A percentile compares a stretch with the other conserved stretches of the same genome.
Conservation (phyloP, 352 stramenopile species). For the Phytophthora boehmeriae region DNA sequence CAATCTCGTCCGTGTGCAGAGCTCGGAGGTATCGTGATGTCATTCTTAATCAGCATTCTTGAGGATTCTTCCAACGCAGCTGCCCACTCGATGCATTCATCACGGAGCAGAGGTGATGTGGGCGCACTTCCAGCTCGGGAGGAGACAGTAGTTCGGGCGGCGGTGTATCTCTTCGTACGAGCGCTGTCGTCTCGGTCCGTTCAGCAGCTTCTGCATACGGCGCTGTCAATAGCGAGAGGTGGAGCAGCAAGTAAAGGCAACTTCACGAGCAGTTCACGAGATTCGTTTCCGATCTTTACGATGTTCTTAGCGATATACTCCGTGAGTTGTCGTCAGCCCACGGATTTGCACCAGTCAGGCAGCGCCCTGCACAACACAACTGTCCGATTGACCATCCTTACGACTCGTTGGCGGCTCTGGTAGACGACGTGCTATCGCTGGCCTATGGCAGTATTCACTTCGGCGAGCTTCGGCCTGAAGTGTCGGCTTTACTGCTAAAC, state of each 20-base stretch:
- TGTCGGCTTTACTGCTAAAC: slow-evolving; percentile 14
- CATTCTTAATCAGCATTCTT: slow-evolving; percentile 17
- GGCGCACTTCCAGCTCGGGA: background rate
- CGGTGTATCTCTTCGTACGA: slow-evolving; percentile 20
- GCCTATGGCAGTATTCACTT: slow-evolving; percentile 27
- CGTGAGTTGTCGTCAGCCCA: slow-evolving; percentile 1
- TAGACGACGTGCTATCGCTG: slow-evolving; percentile 39
- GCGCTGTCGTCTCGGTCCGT: slow-evolving; percentile 9
- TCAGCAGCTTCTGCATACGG: slow-evolving; percentile 8
- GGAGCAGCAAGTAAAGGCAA: background rate
- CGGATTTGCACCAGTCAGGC: background rate
- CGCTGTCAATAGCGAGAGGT: background rate
- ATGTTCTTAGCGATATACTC: slow-evolving; percentile 13
- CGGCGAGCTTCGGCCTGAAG: slow-evolving; percentile 6
- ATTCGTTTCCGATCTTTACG: slow-evolving; percentile 26
- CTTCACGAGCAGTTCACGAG: slow-evolving; percentile 16
- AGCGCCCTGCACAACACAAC: background rate
- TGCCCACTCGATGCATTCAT: background rate
- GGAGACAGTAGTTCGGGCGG: background rate
- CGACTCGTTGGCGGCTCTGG: slow-evolving; percentile 13
- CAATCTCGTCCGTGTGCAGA: background rate
- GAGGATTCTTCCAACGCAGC: background rate
- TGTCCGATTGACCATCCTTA: background rate
- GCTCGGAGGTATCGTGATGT: slow-evolving; percentile 3
- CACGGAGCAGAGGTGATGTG: too few species aligned